Percentiles rank a stretch among this genome's conserved stretches.
Evolutionary conservation across 179 eudicot genomes (phyloP).

Genomic region (Gypsophila paniculata): DNA sequence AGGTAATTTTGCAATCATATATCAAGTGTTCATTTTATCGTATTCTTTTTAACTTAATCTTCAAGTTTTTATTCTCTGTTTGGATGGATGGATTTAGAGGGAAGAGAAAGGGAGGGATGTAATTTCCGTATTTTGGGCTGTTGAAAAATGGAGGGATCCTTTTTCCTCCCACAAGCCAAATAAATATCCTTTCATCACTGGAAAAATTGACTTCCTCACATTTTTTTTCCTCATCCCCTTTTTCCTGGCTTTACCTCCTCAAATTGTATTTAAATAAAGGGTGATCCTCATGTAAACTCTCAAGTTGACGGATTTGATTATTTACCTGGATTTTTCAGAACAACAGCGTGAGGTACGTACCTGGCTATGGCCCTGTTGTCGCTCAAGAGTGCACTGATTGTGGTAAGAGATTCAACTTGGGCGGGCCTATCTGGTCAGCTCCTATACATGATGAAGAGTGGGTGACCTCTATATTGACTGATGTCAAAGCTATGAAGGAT

Average conservation of each 20-base stretch:
- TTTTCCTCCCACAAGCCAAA: not conserved
- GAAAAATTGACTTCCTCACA: too few species aligned
- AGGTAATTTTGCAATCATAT: conserved; percentile 44
- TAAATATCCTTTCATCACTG: not conserved
- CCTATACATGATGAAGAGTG: conserved; percentile 95
- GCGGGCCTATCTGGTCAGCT: conserved; percentile 99
- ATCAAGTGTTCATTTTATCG: not conserved
- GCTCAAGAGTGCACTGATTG: conserved; percentile 86
- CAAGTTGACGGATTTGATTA: not conserved
- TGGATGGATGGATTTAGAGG: not conserved
- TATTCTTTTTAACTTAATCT: not conserved
- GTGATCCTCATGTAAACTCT: not conserved
- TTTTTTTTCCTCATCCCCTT: too few species aligned
- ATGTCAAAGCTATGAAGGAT: conserved; percentile 61
- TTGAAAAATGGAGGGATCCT: too few species aligned
- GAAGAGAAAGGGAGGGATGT: too few species aligned
- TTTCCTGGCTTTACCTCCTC: not conserved
- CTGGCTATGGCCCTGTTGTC: conserved; percentile 89
- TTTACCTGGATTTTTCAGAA: conserved; percentile 37
- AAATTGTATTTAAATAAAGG: not conserved
- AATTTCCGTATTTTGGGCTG: not conserved
- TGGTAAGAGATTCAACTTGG: conserved; percentile 87
- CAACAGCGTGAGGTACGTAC: conserved; percentile 63
- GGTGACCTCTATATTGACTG: conserved; percentile 72
- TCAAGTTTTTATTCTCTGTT: too few species aligned